Evolutionary conservation across 2,329 filamentous ascomycete species (phyloP), one percentile per base, ranked within the genome.

Genomic region (Lecanosticta acicola): DNA sequence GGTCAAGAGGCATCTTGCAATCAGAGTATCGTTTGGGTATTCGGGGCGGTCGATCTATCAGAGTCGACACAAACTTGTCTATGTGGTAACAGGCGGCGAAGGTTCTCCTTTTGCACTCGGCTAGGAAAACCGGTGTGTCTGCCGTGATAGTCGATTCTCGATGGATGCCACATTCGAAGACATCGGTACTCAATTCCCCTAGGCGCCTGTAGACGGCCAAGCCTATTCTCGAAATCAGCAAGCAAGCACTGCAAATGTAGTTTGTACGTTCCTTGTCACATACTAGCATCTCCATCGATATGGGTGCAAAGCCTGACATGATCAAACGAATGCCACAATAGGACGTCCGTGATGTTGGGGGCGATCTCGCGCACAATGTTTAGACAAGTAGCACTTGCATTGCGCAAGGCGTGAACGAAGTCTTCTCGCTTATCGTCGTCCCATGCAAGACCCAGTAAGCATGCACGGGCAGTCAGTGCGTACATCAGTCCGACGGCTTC

Each of bases 131-230:
- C 0, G 54, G 56, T 1, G 48, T 41, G n/a, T 46, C 39, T 1
- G 16, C 41, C 3, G 49, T 35, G n/a, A 45, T 44, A n/a, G 36
- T 40, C 1, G 46, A 34, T 21, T 59, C 56, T 18, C 54, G 54
- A 43, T 59, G 49, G 3, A 53, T 40, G 17, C 49, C 55, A 10
- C 51, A 33, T 3, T 46, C 86, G 58, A 88, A 91, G 14, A 76
- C 10, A 33, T 41, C 29, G 11, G 35, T 37, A 9, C 14, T 19
- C 11, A 37, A 17, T 11, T 37, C 35, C 10, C 35, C 35, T n/a
- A 37, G 14, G 14, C 14, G 18, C 4, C 35, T n/a, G 16, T 37
- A 37, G 35, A 16, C 14, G 17, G 35, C 18, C 19, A 19, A 19
- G 19, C 35, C 35, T 37, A 11, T 8, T 18, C 3, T n/a, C n/a